Evolutionary conservation across 176 grass and related monocot genomes (phyloP), one percentile per base, ranked within the genome.

Genomic region (Eleusine coracana): DNA sequence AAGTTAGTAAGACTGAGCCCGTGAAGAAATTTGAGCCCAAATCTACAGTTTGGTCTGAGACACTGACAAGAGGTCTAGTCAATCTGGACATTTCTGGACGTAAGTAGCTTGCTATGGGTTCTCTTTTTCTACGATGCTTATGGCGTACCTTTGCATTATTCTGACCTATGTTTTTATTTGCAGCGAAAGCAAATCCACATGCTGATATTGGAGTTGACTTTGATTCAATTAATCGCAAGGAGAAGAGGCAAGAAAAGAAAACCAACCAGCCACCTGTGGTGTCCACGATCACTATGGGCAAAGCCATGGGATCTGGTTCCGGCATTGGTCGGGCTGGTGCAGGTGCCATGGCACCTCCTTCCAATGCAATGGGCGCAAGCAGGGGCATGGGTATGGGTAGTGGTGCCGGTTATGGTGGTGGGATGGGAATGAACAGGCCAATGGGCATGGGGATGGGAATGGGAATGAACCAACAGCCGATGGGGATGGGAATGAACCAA

Each of bases 61-160:
- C 96, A 80, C 88, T 99, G 89, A 99, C 65, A 62, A 80, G 93
- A 48, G 93, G 96, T 66, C 83, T 99, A 28, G 96, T 99, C 45
- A 87, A 99, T 94, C 89, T 99, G 55, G 91, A 99, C 61, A 99
- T 99, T 85, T 99, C 96, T 88, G 96, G 96, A 68, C 46, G 96
- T 99, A 94, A 96, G 91, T 90, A 65, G n/a, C 70, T 78, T 17
- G 11, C 89, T 39, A 10, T 29, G 56, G 16, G 2, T 66, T 82
- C 20, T 74, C 7, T 79, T 81, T 86, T 77, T 72, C 41, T 60
- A 50, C 64, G 56, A 37, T 77, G 14, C 23, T 31, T 76, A 25
- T 23, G 39, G 8, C 58, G 15, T 82, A 78, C 44, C 28, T 66
- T 87, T 61, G 0, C 50, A 20, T 89, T 76, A 67, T n/a, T 36